Base-by-base conservation (phyloP, 805 yeast genomes). In the Lipomyces spencermartinsiae region DNA sequence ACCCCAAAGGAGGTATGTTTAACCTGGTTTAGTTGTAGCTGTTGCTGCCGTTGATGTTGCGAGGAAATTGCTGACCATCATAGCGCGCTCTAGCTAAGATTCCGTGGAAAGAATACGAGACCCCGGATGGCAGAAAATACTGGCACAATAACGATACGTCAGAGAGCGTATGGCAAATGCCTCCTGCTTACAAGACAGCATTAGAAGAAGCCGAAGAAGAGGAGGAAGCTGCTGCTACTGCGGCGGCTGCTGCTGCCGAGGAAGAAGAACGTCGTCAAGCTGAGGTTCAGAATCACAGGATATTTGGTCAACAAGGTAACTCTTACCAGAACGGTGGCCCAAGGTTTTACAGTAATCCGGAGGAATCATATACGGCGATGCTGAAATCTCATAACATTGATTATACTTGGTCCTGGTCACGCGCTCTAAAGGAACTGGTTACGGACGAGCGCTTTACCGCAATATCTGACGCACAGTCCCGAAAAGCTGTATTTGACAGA, bases 131-230 rank as follows among this genome's bases (percentile, higher is more conserved):
- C 2, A 80, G 80, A 62, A 80, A 82, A 22, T 92, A 92, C 77
- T 93, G 90, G 80, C 89, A 88, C 78, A 90, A 90, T 74, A 80
- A 82, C 14, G 78, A 78, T 34, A 85, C 94, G 0, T 84, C 86
- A 5, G 87, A 87, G 73, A 88, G 95, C 22, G 87, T 89, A 0
- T 93, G 97, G 97, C 90, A 88, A 22, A 78, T 86, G n/a, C 97
- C 97, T 0, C 81, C 76, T 0, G 88, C 83, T 39, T 81, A 85
- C 5, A 76, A 76, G 39, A 70, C 65, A 4, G 76, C 75, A 25
- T 22, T 74, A 66, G 70, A 71, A 19, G 63, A 46, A 25, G 67
- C 69, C 6, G 73, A 66, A 58, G 72, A 65, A 51, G 62, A 60
- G 8, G 72, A 65, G 19, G 66, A 65, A 31, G 65, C 64, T n/a